Evolutionary conservation across 768 basidiomycete species (phyloP), one percentile per base, ranked within the genome.

Genomic region (Trametes elegans): DNA sequence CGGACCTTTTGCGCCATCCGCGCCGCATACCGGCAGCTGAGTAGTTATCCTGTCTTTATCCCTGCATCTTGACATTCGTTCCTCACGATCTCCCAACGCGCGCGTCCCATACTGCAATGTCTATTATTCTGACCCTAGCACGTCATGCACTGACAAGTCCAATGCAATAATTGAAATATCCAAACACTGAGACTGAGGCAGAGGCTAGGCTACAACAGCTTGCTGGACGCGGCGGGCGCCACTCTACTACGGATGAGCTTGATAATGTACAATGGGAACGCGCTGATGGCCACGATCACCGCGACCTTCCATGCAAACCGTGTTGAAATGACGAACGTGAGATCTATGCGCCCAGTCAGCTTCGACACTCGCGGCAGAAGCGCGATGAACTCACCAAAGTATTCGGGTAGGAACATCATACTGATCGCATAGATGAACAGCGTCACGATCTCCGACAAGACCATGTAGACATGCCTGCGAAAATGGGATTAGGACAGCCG

Each of bases 241-340:
- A 98, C 76, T 68, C 88, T 80, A 73, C 86, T 84, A 63, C 87
- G 84, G 62, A 96, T 85, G 56, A 88, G 68, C 72, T 97, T 98
- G 76, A 96, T 83, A 61, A 96, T 79, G 68, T 89, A 97, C 38
- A 99, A 73, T 6, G 97, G 97, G 58, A 96, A 76, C 7, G 94
- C 89, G 62, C 93, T 96, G 71, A 99, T 82, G 7, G 89, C 93
- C 3, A 99, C 94, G 65, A 98, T 97, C 42, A 96, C 83, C 0
- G 89, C 89, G 11, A 97, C 90, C 72, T 98, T 98, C 92, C 91
- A 95, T 19, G 85, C 83, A 72, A 98, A 99, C 21, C 83, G 81
- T 29, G 83, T 66, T 5, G 96, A 92, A 5, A 96, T 76, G 34
- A 98, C 95, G 66, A 98, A 98, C 0, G 88, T 79, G 41, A 97